These are phyloP conservation scores for Kwoniella mangroviensis DNA, from an alignment of 768 basidiomycete genomes.

Conservation along the genomic window DNA sequence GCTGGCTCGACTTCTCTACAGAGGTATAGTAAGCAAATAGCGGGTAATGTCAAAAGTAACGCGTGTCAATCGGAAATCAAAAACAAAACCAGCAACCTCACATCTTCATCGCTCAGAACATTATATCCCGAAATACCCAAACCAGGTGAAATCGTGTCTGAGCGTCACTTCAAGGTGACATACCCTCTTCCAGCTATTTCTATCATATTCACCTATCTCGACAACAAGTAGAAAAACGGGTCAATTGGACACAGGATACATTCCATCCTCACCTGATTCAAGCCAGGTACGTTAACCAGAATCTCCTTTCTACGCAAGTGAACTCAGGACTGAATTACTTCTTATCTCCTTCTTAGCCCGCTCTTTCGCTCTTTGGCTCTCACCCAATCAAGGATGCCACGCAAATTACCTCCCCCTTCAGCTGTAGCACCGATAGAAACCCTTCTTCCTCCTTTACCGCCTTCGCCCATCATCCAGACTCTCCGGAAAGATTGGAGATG, in stretches of 20 bases:
- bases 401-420: constrained; percentile 25
- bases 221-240: too few relatives aligned
- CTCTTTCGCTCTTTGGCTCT: neutral
- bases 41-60: neutral
- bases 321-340: too few relatives aligned
- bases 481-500: constrained; percentile 88
- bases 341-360: neutral
- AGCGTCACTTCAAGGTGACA: neutral
- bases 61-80: neutral
- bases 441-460: constrained; percentile 42
- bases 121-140: neutral
- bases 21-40: neutral
- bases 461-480: constrained; percentile 51
- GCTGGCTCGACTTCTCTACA: too few relatives aligned
- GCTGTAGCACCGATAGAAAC: constrained; percentile 35
- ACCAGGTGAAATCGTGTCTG: neutral
- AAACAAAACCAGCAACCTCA: neutral
- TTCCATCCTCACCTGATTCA: too few relatives aligned
- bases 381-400: constrained; percentile 32
- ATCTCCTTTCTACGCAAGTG: too few relatives aligned
- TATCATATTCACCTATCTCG: too few relatives aligned
- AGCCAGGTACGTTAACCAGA: too few relatives aligned
- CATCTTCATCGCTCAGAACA: neutral
- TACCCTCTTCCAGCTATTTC: neutral
- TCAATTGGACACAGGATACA: too few relatives aligned